Percentiles rank a stretch among this genome's conserved stretches.
phyloP scores from a whole-genome alignment of 352 stramenopile genomes.

The Globisporangium mamillatum region DNA sequence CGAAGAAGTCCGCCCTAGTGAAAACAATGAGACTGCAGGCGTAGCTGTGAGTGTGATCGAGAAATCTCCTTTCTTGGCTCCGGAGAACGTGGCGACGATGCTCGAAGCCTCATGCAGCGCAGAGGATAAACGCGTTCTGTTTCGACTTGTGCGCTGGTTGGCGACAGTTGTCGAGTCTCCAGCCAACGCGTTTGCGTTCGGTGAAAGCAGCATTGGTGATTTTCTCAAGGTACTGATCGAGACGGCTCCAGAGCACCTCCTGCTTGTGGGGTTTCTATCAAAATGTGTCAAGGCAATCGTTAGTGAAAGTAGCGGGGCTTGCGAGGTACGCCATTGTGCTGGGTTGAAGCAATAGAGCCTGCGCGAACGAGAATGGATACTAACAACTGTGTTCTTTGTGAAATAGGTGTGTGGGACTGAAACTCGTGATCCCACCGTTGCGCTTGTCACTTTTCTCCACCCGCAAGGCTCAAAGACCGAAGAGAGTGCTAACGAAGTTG shows the following conservation, averaged over 20 bases:
- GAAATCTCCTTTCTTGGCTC: conserved; percentile 29
- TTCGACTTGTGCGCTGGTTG: conserved; percentile 57
- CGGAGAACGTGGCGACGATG: conserved; percentile 32
- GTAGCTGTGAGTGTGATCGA: background rate
- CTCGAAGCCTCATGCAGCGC: conserved; percentile 26
- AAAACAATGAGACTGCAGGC: background rate
- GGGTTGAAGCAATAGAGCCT: background rate
- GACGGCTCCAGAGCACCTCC: conserved; percentile 18
- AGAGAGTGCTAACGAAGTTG: background rate
- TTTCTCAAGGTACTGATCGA: conserved; percentile 39
- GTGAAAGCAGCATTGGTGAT: conserved; percentile 26
- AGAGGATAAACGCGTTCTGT: conserved; percentile 22
- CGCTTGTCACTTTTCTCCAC: conserved; percentile 36
- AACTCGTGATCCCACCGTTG: conserved; percentile 25
- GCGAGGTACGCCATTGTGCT: conserved; percentile 40
- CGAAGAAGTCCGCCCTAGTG: conserved; percentile 1
- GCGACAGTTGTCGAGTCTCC: conserved; percentile 35
- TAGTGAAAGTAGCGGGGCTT: conserved; percentile 27
- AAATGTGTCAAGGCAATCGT: conserved; percentile 45
- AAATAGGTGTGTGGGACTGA: conserved; percentile 34
- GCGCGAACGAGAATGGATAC: background rate
- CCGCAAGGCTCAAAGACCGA: background rate
- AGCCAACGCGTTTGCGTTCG: conserved; percentile 38
- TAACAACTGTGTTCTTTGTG: background rate
- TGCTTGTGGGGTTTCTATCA: conserved; percentile 43